These are phyloP conservation scores for Pleodorina starrii DNA, from an alignment of 139 green algal genomes.

Conservation along the genomic window DNA sequence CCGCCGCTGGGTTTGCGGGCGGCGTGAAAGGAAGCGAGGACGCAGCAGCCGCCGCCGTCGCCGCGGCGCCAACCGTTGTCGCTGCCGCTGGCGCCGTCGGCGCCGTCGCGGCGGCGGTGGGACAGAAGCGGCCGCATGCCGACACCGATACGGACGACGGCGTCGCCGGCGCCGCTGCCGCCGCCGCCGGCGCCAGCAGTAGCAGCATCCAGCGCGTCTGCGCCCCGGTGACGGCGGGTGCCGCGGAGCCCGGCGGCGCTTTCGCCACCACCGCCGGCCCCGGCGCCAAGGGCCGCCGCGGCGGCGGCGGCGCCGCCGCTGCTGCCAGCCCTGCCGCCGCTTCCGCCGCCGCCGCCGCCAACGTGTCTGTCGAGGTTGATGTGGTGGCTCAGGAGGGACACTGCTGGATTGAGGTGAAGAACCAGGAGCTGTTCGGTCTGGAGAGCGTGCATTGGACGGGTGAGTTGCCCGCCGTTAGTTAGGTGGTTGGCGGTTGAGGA, in stretches of 20 bases:
- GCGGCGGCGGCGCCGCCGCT: background rate
- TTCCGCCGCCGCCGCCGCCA: background rate
- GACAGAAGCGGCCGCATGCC: background rate
- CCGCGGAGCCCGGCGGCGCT: too few relatives aligned
- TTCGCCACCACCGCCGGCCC: too few relatives aligned
- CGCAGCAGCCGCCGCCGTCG: background rate
- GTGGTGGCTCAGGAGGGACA: slow-evolving; percentile 63
- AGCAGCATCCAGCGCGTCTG: background rate
- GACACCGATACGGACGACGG: background rate
- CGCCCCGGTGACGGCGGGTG: background rate
- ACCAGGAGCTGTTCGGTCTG: slow-evolving; percentile 60
- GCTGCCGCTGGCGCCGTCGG: background rate
- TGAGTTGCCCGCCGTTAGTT: too few relatives aligned
- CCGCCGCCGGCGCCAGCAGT: too few relatives aligned
- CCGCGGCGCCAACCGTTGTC: background rate
- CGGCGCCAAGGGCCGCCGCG: too few relatives aligned
- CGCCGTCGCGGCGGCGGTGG: background rate
- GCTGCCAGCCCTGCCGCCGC: background rate
- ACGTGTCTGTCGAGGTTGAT: slow-evolving; percentile 62
- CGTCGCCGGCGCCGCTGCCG: background rate
- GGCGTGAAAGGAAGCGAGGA: background rate
- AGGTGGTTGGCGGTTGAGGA: too few relatives aligned
- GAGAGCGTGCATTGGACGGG: slow-evolving; percentile 61
- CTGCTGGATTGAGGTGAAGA: slow-evolving; percentile 80
- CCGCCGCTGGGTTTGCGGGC: background rate